These are phyloP conservation scores for Lactarius akahatsu DNA, from an alignment of 768 basidiomycete genomes.

Conservation along the genomic window DNA sequence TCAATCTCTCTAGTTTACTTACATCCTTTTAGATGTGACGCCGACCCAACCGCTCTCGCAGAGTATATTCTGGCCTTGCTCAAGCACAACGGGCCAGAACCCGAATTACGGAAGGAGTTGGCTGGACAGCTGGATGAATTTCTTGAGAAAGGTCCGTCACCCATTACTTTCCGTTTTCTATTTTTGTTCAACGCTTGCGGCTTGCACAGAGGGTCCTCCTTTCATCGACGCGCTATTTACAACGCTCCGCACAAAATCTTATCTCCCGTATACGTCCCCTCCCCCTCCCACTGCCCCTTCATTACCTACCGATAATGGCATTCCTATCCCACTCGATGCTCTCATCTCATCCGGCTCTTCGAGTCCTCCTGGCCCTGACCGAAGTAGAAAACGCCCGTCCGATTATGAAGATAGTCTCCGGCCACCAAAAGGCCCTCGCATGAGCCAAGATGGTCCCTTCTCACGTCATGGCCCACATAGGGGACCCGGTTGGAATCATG, in stretches of 20 bases:
- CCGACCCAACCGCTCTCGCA: constrained; percentile 88
- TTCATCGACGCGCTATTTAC: constrained; percentile 89
- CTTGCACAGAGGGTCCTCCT: constrained; percentile 53
- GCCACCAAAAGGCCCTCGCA: constrained; percentile 70
- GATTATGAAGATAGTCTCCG: constrained; percentile 60
- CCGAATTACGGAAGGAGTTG: constrained; percentile 80
- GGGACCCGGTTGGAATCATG: constrained; percentile 38
- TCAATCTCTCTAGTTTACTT: constrained; percentile 16
- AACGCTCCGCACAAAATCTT: constrained; percentile 81
- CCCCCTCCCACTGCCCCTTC: constrained; percentile 38
- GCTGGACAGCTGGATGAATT: constrained; percentile 83
- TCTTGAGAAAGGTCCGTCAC: constrained; percentile 74
- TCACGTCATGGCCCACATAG: constrained; percentile 56
- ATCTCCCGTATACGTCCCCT: constrained; percentile 65
- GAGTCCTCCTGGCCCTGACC: constrained; percentile 43
- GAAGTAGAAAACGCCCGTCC: constrained; percentile 63
- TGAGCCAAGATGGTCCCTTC: constrained; percentile 64
- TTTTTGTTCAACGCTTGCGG: constrained; percentile 18
- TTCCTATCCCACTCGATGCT: constrained; percentile 76
- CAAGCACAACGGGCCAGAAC: constrained; percentile 83
- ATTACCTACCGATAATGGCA: constrained; percentile 56
- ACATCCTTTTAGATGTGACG: constrained; percentile 72
- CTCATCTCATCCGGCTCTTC: constrained; percentile 48
- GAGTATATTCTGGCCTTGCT: constrained; percentile 94
- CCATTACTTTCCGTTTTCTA: constrained; percentile 22